A percentile compares a stretch with the other conserved stretches of the same genome.
Conservation (phyloP, 768 basidiomycete genomes). For the Boletus barrowsii region DNA sequence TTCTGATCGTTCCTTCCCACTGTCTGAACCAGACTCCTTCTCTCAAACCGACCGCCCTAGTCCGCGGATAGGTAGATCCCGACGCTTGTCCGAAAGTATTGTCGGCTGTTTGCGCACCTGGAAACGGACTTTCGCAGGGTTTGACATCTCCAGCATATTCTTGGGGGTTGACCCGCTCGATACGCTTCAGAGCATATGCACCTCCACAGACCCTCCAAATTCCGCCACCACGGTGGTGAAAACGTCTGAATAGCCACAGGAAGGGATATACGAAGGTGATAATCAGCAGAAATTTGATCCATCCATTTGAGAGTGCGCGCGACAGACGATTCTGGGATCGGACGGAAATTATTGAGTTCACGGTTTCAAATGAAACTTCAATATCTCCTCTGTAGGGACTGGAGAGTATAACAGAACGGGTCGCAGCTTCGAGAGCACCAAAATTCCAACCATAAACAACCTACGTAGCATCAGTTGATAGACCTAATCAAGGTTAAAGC, state of each 20-base stretch:
- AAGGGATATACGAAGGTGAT: conserved; percentile 74
- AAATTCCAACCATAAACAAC: conserved; percentile 61
- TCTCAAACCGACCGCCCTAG: conserved; percentile 51
- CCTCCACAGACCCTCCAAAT: conserved; percentile 74
- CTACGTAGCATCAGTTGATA: conserved; percentile 34
- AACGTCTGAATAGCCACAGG: conserved; percentile 76
- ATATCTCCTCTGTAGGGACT: conserved; percentile 37
- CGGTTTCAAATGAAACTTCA: conserved; percentile 48
- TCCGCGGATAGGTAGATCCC: conserved; percentile 26
- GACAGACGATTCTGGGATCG: conserved; percentile 67
- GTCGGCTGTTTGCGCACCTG: neutral
- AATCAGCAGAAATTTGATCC: conserved; percentile 67
- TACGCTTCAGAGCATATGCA: conserved; percentile 66
- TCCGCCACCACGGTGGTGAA: conserved; percentile 65
- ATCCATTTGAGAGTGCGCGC: conserved; percentile 63
- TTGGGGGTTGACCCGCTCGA: conserved; percentile 17
- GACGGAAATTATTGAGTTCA: conserved; percentile 53
- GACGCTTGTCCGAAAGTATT: conserved; percentile 5
- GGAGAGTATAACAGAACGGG: conserved; percentile 36
- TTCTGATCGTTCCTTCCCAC: conserved; percentile 70
- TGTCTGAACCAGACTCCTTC: conserved; percentile 79
- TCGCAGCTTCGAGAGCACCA: conserved; percentile 38
- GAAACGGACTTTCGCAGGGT: conserved; percentile 1
- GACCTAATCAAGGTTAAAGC: neutral
- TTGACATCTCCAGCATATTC: conserved; percentile 3